Conservation (phyloP, 768 basidiomycete species). For the Hydnomerulius pinastri region DNA sequence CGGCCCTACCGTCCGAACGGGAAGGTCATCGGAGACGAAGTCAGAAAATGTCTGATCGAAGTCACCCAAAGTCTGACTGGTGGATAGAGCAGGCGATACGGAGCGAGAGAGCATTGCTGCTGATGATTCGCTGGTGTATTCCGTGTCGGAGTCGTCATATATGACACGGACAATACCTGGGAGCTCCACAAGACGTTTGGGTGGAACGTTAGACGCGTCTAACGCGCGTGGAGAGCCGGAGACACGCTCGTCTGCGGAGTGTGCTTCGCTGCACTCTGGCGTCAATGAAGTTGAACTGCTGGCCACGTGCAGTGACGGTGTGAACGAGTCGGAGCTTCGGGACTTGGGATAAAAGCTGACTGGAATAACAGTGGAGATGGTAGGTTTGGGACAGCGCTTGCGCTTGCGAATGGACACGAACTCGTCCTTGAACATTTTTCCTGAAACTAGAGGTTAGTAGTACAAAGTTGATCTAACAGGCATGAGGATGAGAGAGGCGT, state of each 20-base stretch:
- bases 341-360: conserved; percentile 1
- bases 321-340: conserved; percentile 5
- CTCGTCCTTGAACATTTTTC: conserved; percentile 20
- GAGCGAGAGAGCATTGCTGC: conserved; percentile 20
- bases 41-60: conserved; percentile 9
- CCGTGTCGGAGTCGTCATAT: conserved; percentile 17
- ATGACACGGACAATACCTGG: conserved; percentile 13
- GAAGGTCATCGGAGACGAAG: not conserved
- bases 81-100: conserved; percentile 6
- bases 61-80: conserved; percentile 5
- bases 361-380: not conserved
- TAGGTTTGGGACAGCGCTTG: not conserved
- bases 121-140: conserved; percentile 22
- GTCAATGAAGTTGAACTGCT: conserved; percentile 14
- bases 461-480: conserved; percentile 16
- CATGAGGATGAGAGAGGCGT: conserved; percentile 5
- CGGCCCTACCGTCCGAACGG: conserved; percentile 3
- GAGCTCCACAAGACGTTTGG: not conserved
- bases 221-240: not conserved
- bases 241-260: not conserved
- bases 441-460: conserved; percentile 11
- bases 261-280: not conserved
- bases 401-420: conserved; percentile 4
- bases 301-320: conserved; percentile 3
- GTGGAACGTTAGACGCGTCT: not conserved